Evolutionary conservation across 495 filamentous ascomycete species (phyloP).

Genomic region (Neurospora sp.): DNA sequence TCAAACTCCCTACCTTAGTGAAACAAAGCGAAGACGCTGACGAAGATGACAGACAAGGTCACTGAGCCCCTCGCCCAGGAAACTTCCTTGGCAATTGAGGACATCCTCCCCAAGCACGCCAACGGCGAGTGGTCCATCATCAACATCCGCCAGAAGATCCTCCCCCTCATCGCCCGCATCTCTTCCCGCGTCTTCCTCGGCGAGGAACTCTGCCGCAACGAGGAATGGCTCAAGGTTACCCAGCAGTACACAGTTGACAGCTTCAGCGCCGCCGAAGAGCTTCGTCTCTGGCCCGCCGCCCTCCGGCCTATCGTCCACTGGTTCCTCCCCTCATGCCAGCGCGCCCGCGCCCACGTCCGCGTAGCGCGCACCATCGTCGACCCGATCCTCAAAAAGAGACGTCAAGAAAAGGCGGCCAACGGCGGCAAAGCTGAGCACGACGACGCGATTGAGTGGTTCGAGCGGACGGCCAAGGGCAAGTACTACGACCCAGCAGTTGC

Average conservation of each 20-base stretch:
- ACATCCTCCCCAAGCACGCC: conserved; percentile 13
- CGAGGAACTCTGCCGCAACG: conserved; percentile 33
- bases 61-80: conserved; percentile 32
- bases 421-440: conserved; percentile 9
- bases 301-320: conserved; percentile 25
- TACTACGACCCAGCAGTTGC: conserved; percentile 18
- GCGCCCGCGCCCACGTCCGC: conserved; percentile 9
- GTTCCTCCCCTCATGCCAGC: conserved; percentile 23
- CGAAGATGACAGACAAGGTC: conserved; percentile 17
- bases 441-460: conserved; percentile 30
- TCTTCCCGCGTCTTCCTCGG: conserved; percentile 41
- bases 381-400: conserved; percentile 20
- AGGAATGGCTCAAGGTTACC: conserved; percentile 33
- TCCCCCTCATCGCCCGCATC: conserved; percentile 31
- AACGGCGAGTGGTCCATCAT: conserved; percentile 20
- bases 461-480: conserved; percentile 16
- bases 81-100: conserved; percentile 25
- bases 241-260: conserved; percentile 28
- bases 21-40: neutral
- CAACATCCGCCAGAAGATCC: conserved; percentile 6
- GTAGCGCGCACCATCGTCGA: conserved; percentile 17
- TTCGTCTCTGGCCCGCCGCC: conserved; percentile 24
- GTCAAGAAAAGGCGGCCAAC: conserved; percentile 6
- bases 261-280: conserved; percentile 17
- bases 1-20: neutral